A percentile compares a stretch with the other conserved stretches of the same genome.
Conservation (phyloP, 2,329 filamentous ascomycete genomes). For the Sporothrix pallida region DNA sequence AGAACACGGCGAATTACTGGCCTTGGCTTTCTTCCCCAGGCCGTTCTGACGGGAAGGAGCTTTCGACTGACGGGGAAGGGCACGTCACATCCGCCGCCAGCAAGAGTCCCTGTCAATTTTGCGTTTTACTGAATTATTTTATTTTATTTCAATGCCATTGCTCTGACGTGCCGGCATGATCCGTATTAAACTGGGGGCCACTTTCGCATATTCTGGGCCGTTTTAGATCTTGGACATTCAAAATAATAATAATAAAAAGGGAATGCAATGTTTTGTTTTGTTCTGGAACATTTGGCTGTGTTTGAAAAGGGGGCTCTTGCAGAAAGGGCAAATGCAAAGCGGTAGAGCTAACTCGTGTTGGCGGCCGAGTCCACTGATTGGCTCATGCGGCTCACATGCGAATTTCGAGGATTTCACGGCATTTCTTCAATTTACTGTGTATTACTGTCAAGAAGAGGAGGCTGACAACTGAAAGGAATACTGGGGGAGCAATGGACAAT, state of each 20-base stretch:
- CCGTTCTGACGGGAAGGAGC: conserved; percentile 4
- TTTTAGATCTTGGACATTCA: neutral
- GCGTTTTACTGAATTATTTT: too few species aligned
- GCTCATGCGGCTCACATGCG: neutral
- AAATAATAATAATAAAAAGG: neutral
- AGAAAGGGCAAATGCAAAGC: conserved; percentile 19
- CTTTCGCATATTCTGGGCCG: neutral
- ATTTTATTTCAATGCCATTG: too few species aligned
- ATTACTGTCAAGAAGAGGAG: neutral
- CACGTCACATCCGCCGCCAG: conserved; percentile 17
- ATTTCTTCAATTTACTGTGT: neutral
- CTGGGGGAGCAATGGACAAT: neutral
- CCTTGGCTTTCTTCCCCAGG: neutral
- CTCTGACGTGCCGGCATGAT: conserved; percentile 2
- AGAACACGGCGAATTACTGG: neutral
- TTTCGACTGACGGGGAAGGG: neutral
- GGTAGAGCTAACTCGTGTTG: conserved; percentile 19
- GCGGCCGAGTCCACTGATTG: conserved; percentile 19
- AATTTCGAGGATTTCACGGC: neutral
- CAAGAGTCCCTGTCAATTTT: conserved; percentile 6
- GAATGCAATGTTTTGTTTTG: conserved; percentile 8
- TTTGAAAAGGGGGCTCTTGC: neutral
- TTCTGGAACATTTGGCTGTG: neutral
- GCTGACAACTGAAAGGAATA: neutral
- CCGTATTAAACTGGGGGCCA: conserved; percentile 1